Percentiles rank a stretch among this genome's conserved stretches.
phyloP scores from a whole-genome alignment of 805 yeast genomes.

The Isabelozyma gotoi region DNA sequence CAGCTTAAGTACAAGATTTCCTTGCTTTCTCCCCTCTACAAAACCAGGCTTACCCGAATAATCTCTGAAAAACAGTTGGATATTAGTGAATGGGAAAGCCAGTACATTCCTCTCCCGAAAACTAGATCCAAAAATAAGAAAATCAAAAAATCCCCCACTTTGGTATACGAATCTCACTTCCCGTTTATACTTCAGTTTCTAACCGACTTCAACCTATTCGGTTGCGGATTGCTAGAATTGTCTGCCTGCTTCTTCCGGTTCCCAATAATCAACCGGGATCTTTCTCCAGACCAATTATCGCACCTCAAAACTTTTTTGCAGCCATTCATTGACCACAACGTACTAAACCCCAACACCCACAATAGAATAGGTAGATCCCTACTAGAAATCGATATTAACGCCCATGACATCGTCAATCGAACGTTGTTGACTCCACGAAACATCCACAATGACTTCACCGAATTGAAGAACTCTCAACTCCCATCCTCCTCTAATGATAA shows the following conservation, averaged over 20 bases:
- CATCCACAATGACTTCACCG: slow-evolving; percentile 52
- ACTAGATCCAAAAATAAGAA: background rate
- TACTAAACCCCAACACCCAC: slow-evolving; percentile 19
- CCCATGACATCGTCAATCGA: slow-evolving; percentile 63
- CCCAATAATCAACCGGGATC: slow-evolving; percentile 41
- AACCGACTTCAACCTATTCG: slow-evolving; percentile 78
- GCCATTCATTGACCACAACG: slow-evolving; percentile 21
- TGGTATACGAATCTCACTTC: slow-evolving; percentile 71
- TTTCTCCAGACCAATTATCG: slow-evolving; percentile 3
- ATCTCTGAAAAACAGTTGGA: slow-evolving; percentile 24
- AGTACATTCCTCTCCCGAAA: background rate
- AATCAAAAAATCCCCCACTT: slow-evolving; percentile 2
- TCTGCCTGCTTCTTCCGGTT: slow-evolving; percentile 50
- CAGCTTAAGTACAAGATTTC: slow-evolving; percentile 66
- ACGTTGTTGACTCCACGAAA: slow-evolving; percentile 40
- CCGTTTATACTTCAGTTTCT: slow-evolving; percentile 76
- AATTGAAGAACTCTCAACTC: slow-evolving; percentile 17
- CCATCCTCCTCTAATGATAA: slow-evolving; percentile 8
- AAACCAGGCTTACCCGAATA: slow-evolving; percentile 51
- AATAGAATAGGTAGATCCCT: slow-evolving; percentile 59
- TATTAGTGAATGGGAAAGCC: slow-evolving; percentile 1
- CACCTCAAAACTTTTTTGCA: slow-evolving; percentile 15
- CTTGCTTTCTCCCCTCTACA: slow-evolving; percentile 60
- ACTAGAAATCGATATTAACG: slow-evolving; percentile 70
- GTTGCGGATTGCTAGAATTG: slow-evolving; percentile 75